Base-by-base conservation (phyloP, 352 stramenopile genomes). In the Globisporangium solare region DNA sequence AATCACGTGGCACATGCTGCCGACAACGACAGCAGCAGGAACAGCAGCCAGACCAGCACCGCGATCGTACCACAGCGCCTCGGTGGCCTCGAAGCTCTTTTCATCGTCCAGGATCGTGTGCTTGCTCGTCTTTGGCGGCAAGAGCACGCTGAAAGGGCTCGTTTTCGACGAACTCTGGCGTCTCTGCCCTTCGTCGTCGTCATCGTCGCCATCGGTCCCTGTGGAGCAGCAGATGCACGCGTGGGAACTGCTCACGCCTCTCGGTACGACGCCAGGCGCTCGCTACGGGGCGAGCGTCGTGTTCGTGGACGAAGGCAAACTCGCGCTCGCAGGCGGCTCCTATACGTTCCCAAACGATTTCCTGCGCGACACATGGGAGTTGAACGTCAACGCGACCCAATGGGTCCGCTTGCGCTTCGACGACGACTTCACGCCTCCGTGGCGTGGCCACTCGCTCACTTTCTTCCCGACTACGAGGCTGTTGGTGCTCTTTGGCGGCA, bases 301-400 rank as follows among this genome's bases (percentile, higher is more conserved):
- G 12, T 80, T 86, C 53, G 60, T 88, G 22, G 76, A 88, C 39
- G 68, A 86, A 52, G 78, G 79, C 13, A 83, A 81, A 51, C 43
- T 90, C 6, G 66, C 74, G 27, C 61, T 92, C 6, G 64, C 70
- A 7, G 82, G 79, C 4, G 82, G 82, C 12, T 92, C 82, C 14
- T 88, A 78, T 51, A 73, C 68, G n/a, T 92, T 92, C 54, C 82
- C 82, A 6, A 86, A 69, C 49, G 82, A 92, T 51, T 92, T 87
- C 47, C 66, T 92, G 5, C 72, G 66, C 32, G 82, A 92, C 41
- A 62, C 68, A 14, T 92, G 82, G 82, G 82, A 89, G 52, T 63
- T 88, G 46, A 86, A 89, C 18, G 57, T 83, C 56, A 86, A 85
- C 37, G 72, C 77, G 0, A 82, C 70, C 14, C 79, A 88, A 54